phyloP scores from a whole-genome alignment of 1,284 basidiomycete species.

The Golubevia pallescens region DNA sequence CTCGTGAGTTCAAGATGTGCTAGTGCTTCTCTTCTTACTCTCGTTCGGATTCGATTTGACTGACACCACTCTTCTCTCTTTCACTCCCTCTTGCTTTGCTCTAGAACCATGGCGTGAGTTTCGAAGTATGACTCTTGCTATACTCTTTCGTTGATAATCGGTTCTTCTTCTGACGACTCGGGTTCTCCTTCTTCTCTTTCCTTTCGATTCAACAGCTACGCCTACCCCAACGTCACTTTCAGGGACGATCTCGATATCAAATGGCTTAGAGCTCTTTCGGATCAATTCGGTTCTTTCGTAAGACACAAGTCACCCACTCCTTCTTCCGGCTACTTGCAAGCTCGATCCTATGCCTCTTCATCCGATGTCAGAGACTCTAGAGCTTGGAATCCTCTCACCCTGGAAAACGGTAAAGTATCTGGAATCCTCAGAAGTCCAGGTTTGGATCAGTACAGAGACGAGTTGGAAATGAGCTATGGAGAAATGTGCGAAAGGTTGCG shows the following conservation, averaged over 20 bases:
- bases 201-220: neutral
- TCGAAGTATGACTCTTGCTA: neutral
- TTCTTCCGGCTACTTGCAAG: neutral
- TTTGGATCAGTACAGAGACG: neutral
- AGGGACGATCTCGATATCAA: slow-evolving; percentile 12
- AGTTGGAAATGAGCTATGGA: too few species aligned
- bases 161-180: neutral
- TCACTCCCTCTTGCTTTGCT: too few species aligned
- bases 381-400: neutral
- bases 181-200: neutral
- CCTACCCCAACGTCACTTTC: slow-evolving; percentile 1
- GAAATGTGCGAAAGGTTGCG: too few species aligned
- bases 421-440: neutral
- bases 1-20: slow-evolving; percentile 8
- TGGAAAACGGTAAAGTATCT: neutral
- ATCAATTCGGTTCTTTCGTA: slow-evolving; percentile 13
- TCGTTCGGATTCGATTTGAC: too few species aligned
- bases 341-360: slow-evolving; percentile 4
- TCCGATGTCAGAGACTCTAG: neutral
- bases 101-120: too few species aligned
- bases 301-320: slow-evolving; percentile 10
- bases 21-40: too few species aligned
- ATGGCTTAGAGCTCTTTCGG: slow-evolving; percentile 4
- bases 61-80: too few species aligned
- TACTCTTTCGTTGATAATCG: neutral